Percentiles rank a stretch among this genome's conserved stretches.
phyloP scores from a whole-genome alignment of 2,329 filamentous ascomycete genomes.

The Didymosphaeria variabile region DNA sequence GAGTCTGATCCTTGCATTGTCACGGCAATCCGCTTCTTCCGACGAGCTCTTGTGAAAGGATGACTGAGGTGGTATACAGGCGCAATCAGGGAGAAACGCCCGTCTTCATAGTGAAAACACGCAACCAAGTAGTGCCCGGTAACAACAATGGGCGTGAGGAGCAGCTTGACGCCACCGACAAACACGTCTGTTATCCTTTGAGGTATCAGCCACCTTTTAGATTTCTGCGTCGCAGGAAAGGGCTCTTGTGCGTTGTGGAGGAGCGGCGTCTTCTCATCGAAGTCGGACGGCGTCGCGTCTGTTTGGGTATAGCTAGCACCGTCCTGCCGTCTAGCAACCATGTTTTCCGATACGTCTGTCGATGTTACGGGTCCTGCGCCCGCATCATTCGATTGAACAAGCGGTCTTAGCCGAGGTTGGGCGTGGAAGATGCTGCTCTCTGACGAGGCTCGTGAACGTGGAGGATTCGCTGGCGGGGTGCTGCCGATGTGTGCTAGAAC shows the following conservation, averaged over 20 bases:
- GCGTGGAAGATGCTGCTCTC: slow-evolving; percentile 56
- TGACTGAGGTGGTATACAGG: slow-evolving; percentile 72
- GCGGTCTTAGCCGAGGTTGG: slow-evolving; percentile 34
- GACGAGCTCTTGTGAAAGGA: slow-evolving; percentile 55
- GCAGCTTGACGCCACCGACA: slow-evolving; percentile 77
- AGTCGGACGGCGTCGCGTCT: slow-evolving; percentile 44
- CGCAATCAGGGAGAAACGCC: slow-evolving; percentile 78
- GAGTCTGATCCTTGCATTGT: slow-evolving; percentile 35
- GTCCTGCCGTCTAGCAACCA: slow-evolving; percentile 34
- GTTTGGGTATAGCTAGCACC: slow-evolving; percentile 32
- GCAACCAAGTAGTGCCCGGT: slow-evolving; percentile 85
- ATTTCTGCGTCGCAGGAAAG: slow-evolving; percentile 46
- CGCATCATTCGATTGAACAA: slow-evolving; percentile 45
- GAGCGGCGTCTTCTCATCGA: slow-evolving; percentile 76
- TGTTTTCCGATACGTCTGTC: slow-evolving; percentile 43
- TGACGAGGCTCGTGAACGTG: slow-evolving; percentile 64
- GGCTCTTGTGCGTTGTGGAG: slow-evolving; percentile 52
- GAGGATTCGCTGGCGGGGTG: slow-evolving; percentile 60
- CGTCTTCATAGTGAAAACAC: slow-evolving; percentile 82
- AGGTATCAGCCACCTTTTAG: slow-evolving; percentile 63
- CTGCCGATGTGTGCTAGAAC: slow-evolving; percentile 81
- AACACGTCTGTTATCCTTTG: slow-evolving; percentile 76
- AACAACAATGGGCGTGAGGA: slow-evolving; percentile 79
- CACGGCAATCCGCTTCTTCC: slow-evolving; percentile 37
- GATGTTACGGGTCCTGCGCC: slow-evolving; percentile 35